These are phyloP conservation scores for Lipomyces spencermartinsiae DNA, from an alignment of 805 yeast species.

Conservation along the genomic window DNA sequence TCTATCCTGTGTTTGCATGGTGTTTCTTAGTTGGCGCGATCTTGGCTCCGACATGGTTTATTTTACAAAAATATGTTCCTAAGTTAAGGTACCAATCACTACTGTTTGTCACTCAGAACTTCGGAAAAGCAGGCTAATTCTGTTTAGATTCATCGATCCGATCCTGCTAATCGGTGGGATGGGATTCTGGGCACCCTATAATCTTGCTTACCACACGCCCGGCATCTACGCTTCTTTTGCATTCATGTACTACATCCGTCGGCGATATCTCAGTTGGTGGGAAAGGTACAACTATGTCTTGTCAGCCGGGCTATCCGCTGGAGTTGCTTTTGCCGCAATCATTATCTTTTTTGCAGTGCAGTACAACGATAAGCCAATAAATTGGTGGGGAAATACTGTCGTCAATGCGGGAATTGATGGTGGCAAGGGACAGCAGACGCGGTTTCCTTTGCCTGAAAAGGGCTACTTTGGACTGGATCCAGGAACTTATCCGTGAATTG, in stretches of 20 bases:
- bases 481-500: conserved; percentile 25
- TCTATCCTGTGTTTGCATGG: conserved; percentile 62
- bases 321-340: conserved; percentile 67
- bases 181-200: conserved; percentile 47
- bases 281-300: conserved; percentile 73
- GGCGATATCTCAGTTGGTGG: conserved; percentile 72
- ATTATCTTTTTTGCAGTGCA: conserved; percentile 61
- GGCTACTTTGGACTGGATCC: conserved; percentile 40
- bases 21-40: conserved; percentile 66
- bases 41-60: conserved; percentile 35
- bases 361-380: conserved; percentile 49
- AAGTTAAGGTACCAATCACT: conserved; percentile 8
- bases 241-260: conserved; percentile 64
- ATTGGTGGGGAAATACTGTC: conserved; percentile 71
- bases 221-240: too few species aligned
- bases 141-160: conserved; percentile 27
- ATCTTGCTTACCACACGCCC: conserved; percentile 41
- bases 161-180: conserved; percentile 45
- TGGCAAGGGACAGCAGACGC: conserved; percentile 26
- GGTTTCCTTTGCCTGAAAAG: conserved; percentile 42
- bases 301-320: conserved; percentile 70
- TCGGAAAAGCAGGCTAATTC: too few species aligned
- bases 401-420: conserved; percentile 29
- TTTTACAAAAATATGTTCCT: conserved; percentile 5
- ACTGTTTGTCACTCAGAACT: too few species aligned